Percentiles rank a stretch among this genome's conserved stretches.
Evolutionary conservation across 116 monocot species (phyloP).

Genomic region (Posidonia oceanica): DNA sequence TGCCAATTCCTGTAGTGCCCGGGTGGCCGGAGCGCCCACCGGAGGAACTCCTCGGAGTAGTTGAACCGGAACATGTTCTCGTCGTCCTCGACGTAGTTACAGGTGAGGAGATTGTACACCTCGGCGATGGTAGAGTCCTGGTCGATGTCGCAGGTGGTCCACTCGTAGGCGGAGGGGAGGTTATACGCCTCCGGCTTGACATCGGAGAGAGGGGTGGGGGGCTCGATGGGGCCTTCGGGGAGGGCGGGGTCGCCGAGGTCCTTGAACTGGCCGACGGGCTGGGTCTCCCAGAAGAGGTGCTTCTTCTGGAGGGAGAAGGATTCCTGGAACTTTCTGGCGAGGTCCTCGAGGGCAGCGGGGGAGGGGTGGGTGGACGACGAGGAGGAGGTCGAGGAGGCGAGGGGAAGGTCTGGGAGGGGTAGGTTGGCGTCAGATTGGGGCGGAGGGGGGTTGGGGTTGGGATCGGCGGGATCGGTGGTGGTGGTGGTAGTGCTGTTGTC

Average conservation of each 20-base stretch:
- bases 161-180: constrained; percentile 67
- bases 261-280: constrained; percentile 69
- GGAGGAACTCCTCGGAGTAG: constrained; percentile 64
- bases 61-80: constrained; percentile 76
- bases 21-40: constrained; percentile 61
- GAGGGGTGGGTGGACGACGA: neutral
- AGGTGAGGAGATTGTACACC: constrained; percentile 45
- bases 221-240: constrained; percentile 51
- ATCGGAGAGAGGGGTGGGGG: constrained; percentile 46
- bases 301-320: constrained; percentile 18
- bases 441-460: neutral
- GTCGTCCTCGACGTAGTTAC: constrained; percentile 65
- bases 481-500: neutral
- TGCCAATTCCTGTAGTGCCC: constrained; percentile 48
- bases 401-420: neutral
- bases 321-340: neutral
- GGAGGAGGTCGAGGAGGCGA: neutral
- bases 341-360: neutral
- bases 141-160: constrained; percentile 60
- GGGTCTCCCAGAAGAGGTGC: constrained; percentile 83
- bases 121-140: constrained; percentile 34
- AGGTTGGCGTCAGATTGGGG: neutral
- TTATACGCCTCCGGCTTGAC: constrained; percentile 52
- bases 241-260: constrained; percentile 37
- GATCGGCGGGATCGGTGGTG: neutral